Percentiles rank a stretch among this genome's conserved stretches.
These are phyloP conservation scores for Amyloporia xantha DNA, from an alignment of 768 basidiomycete species.

Conservation along the genomic window DNA sequence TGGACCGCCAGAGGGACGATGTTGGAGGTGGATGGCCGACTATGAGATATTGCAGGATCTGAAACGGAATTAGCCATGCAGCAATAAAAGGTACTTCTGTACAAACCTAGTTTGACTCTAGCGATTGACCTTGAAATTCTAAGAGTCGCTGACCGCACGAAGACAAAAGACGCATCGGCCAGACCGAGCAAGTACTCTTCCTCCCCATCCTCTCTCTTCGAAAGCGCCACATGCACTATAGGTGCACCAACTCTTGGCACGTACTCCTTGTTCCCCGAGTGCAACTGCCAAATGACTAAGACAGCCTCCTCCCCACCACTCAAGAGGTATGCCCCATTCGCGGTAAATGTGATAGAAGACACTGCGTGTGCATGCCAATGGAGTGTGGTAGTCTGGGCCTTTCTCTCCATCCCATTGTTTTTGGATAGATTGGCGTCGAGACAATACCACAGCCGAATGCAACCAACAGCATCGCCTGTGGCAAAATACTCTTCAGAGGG, in stretches of 20 bases:
- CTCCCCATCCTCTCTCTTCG: conserved; percentile 43
- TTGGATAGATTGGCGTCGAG: conserved; percentile 46
- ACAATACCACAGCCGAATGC: conserved; percentile 91
- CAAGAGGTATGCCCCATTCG: conserved; percentile 87
- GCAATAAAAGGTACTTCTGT: not conserved
- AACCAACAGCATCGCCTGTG: conserved; percentile 83
- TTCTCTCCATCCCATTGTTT: conserved; percentile 63
- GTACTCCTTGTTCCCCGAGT: conserved; percentile 84
- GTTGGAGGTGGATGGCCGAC: conserved; percentile 33
- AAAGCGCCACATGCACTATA: conserved; percentile 63
- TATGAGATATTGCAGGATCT: conserved; percentile 32
- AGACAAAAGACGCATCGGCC: conserved; percentile 72
- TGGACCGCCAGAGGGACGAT: conserved; percentile 72
- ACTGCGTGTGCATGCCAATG: conserved; percentile 99
- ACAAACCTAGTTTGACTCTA: conserved; percentile 69
- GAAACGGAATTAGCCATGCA: conserved; percentile 4
- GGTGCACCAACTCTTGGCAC: conserved; percentile 89
- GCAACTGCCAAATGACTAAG: conserved; percentile 94
- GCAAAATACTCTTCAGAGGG: conserved; percentile 92
- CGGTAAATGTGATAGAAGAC: conserved; percentile 76
- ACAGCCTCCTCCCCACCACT: conserved; percentile 96
- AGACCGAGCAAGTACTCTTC: conserved; percentile 87
- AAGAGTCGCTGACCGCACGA: conserved; percentile 66
- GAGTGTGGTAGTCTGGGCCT: conserved; percentile 74
- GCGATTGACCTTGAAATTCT: conserved; percentile 68